Percentiles rank a stretch among this genome's conserved stretches.
Conservation (phyloP, 139 green algal genomes). For the Tetraselmis chui region DNA sequence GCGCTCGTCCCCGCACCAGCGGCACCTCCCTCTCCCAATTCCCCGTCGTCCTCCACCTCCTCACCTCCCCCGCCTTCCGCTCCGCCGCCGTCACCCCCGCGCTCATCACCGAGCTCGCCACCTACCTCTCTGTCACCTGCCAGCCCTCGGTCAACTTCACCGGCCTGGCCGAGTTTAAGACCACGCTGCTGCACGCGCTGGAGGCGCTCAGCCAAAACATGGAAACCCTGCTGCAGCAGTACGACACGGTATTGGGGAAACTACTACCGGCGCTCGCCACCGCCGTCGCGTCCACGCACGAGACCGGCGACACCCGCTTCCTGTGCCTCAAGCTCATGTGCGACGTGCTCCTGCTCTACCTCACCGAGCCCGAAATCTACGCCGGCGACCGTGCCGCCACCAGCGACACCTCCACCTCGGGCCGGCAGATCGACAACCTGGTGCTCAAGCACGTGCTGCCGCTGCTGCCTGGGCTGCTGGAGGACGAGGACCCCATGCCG, state of each 20-base stretch:
- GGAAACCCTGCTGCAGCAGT: slow-evolving; percentile 52
- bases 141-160: slow-evolving; percentile 1
- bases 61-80: slow-evolving; percentile 50
- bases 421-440: slow-evolving; percentile 38
- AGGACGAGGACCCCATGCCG: slow-evolving; percentile 80
- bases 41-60: slow-evolving; percentile 53
- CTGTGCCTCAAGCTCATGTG: slow-evolving; percentile 59
- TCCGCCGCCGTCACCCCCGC: slow-evolving; percentile 28
- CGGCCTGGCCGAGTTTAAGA: slow-evolving; percentile 44
- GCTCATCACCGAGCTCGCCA: slow-evolving; percentile 45
- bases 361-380: slow-evolving; percentile 39
- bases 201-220: slow-evolving; percentile 60
- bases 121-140: slow-evolving; percentile 29
- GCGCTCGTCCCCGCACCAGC: neutral
- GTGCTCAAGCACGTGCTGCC: slow-evolving; percentile 59
- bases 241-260: slow-evolving; percentile 31
- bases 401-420: neutral
- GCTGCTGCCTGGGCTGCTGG: slow-evolving; percentile 67
- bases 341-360: neutral
- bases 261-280: slow-evolving; percentile 69
- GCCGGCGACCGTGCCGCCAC: neutral
- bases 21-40: slow-evolving; percentile 26
- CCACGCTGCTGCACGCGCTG: slow-evolving; percentile 55
- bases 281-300: slow-evolving; percentile 25
- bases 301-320: slow-evolving; percentile 67